Evolutionary conservation across 441 rosid species (phyloP), one percentile per base, ranked within the genome.

Genomic region (Populus trichocarpa): DNA sequence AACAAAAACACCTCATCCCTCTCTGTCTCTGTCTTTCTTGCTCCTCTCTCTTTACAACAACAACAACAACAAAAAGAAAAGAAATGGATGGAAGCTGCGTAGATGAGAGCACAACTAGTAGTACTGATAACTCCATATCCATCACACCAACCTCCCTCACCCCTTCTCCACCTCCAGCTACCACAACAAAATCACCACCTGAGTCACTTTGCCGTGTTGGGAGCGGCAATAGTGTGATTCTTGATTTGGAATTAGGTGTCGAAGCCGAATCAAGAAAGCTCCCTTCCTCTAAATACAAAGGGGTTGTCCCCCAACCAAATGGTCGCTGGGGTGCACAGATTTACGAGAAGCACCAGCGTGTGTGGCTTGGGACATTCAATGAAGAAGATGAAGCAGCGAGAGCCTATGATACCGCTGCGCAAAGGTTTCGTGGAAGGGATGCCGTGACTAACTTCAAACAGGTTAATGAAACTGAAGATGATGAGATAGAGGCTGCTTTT

Each of bases 311-410:
- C 4, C 98, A 95, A 72, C 99, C 99, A 0, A 95, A 95, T 80
- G 99, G 98, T 73, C 91, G 98, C 2, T 95, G 99, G 99, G 98
- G 99, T 0, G 95, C 99, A 23, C 98, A 95, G 92, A 95, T 95
- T 69, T 95, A 95, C 88, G 97, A 92, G 93, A 95, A 95, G 83
- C 98, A 95, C 76, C 97, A 92, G 66, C 86, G 97, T 13, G 97
- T 95, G 42, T 95, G 99, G 99, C 93, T 95, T 3, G 99, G 99
- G 2, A 95, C 99, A 20, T 95, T 95, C 84, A 95, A 92, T 81
- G 93, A 90, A 69, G 93, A 95, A 79, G 90, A 91, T 13, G 98
- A 93, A 61, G 99, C 99, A 18, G 99, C 98, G 5, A 82, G 67
- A 35, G 91, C 91, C 46, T 93, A 95, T 65, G 99, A 95, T 81